These are phyloP conservation scores for Hypomontagnella submonticulosa DNA, from an alignment of 495 filamentous ascomycete species.

Conservation along the genomic window DNA sequence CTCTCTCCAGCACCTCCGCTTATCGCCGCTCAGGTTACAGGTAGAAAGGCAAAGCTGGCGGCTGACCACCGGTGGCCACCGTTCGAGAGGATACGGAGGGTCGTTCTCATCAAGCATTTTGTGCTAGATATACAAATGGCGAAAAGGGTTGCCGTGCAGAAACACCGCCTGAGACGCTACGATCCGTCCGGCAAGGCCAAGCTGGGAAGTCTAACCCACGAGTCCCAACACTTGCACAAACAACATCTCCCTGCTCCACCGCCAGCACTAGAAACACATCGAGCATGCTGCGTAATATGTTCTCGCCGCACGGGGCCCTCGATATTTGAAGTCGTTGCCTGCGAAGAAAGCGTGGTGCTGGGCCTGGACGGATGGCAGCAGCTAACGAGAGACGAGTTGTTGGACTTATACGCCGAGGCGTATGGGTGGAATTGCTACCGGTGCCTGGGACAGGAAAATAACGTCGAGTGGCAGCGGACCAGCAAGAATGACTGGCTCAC, in stretches of 20 bases:
- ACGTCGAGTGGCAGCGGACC: conserved; percentile 31
- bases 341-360: conserved; percentile 40
- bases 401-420: conserved; percentile 38
- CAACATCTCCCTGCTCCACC: conserved; percentile 19
- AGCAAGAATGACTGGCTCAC: conserved; percentile 42
- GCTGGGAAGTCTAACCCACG: conserved; percentile 29
- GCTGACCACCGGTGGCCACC: conserved; percentile 35
- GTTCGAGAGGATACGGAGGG: conserved; percentile 29
- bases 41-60: conserved; percentile 20
- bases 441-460: conserved; percentile 33
- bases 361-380: conserved; percentile 35
- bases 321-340: conserved; percentile 39
- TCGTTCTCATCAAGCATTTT: conserved; percentile 31
- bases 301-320: conserved; percentile 34
- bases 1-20: conserved; percentile 22
- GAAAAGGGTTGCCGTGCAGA: conserved; percentile 35
- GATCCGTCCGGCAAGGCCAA: conserved; percentile 24
- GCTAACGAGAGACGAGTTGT: conserved; percentile 24
- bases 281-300: conserved; percentile 35
- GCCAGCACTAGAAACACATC: conserved; percentile 12
- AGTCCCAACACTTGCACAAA: conserved; percentile 36
- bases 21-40: conserved; percentile 21
- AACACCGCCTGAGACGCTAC: conserved; percentile 27
- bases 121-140: conserved; percentile 39
- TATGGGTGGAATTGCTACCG: conserved; percentile 40